Evolutionary conservation across 2,329 filamentous ascomycete species (phyloP), one percentile per base, ranked within the genome.

Genomic region (Lizonia empirigonia): DNA sequence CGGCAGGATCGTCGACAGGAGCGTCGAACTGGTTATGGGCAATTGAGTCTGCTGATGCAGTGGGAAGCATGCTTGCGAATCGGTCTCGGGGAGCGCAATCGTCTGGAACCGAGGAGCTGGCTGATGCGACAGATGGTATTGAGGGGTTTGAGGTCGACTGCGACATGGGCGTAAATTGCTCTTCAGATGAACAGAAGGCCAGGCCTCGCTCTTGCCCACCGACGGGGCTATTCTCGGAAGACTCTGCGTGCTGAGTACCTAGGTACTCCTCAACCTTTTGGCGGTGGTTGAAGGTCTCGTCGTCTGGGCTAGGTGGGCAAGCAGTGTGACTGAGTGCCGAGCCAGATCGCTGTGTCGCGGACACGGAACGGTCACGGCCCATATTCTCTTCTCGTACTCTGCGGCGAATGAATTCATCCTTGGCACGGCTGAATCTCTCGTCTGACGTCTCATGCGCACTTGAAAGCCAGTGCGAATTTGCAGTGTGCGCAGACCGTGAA

Each of bases 121-220:
- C 76, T 1, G 78, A 80, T n/a, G 75, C 73, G 13, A 78, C 74
- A 7, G 78, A 81, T 2, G 78, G 78, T 19, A 80, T 79, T 1
- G 78, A 81, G 9, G 78, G 78, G 48, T 80, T 77, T 8, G 78
- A 80, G 7, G 77, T 76, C 5, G 77, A 78, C 59, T 78, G 77
- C 19, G 78, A 80, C 52, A 79, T 77, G 29, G 76, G 76, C 10
- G 74, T 74, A 42, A 80, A 76, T 34, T 75, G 74, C 41, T 76
- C 74, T 32, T 80, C 78, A 5, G 78, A 80, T 5, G 77, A 78
- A 59, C 74, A 79, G 12, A 77, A 78, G 4, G 73, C 70, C 41
- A 72, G 35, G 16, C 62, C 62, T 41, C 63, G 55, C 48, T 63
- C 62, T 53, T 45, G 62, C 50, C 52, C 62, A 44, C 66, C 65